phyloP scores from a whole-genome alignment of 345 rosid genomes.

The Salix exigua region DNA sequence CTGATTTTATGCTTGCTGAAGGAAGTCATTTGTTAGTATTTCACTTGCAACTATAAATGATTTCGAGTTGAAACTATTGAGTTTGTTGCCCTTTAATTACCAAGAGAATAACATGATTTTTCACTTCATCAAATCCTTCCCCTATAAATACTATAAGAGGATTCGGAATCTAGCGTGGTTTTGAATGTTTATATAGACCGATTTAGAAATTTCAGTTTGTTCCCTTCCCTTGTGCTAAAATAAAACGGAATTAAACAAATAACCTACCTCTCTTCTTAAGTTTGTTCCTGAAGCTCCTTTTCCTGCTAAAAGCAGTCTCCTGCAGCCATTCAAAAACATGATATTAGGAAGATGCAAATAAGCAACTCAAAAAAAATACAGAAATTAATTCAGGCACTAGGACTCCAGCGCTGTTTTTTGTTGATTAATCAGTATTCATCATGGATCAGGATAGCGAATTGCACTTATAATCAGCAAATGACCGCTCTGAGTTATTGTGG shows the following conservation, averaged over 20 bases:
- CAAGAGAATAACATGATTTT: too few relatives aligned
- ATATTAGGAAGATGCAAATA: background rate
- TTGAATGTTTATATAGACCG: background rate
- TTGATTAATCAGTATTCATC: too few relatives aligned
- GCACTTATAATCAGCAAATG: background rate
- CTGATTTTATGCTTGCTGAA: too few relatives aligned
- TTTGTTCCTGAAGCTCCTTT: constrained; percentile 74
- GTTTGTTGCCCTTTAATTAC: too few relatives aligned
- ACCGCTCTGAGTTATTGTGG: background rate
- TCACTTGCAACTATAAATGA: background rate
- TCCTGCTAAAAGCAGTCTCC: constrained; percentile 74
- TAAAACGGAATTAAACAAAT: background rate
- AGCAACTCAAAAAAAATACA: background rate
- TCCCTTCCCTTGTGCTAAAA: background rate
- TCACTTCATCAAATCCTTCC: background rate
- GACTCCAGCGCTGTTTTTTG: background rate
- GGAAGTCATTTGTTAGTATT: background rate
- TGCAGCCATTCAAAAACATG: constrained; percentile 24
- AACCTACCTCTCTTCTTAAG: constrained; percentile 55
- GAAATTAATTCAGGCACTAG: background rate
- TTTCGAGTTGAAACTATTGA: background rate
- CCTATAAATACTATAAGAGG: background rate
- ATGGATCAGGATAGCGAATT: background rate
- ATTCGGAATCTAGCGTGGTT: background rate
- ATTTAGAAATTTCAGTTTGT: background rate